Percentiles rank a stretch among this genome's conserved stretches.
Evolutionary conservation across 768 basidiomycete genomes (phyloP).

Genomic region (Tubosaeta sp.): DNA sequence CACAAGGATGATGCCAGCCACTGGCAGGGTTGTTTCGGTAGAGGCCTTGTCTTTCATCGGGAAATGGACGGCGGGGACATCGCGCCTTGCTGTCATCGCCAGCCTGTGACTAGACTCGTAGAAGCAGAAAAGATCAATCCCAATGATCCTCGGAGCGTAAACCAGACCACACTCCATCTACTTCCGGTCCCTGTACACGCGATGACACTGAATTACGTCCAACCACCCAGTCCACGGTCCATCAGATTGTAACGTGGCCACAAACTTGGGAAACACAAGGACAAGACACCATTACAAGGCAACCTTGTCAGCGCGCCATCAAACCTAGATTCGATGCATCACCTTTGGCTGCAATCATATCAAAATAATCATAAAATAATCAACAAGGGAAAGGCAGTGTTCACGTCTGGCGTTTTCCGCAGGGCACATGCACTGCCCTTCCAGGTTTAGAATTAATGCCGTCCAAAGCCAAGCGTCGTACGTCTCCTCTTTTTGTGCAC

Average conservation of each 20-base stretch:
- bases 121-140: not conserved
- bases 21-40: not conserved
- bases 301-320: not conserved
- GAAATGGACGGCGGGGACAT: not conserved
- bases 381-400: not conserved
- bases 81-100: not conserved
- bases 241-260: not conserved
- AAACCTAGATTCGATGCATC: not conserved
- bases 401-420: too few species aligned
- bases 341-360: not conserved
- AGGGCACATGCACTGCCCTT: not conserved
- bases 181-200: not conserved
- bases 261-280: not conserved
- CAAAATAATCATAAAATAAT: not conserved
- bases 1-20: not conserved
- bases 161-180: not conserved
- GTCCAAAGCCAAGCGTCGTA: not conserved
- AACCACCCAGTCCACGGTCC: not conserved
- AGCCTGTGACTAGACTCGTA: not conserved
- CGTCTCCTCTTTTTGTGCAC: not conserved
- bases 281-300: not conserved
- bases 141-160: not conserved
- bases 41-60: not conserved
- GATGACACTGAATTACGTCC: not conserved
- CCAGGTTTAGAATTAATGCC: not conserved